Base-by-base conservation (phyloP, 768 basidiomycete genomes). In the Leccinum incarnatum region DNA sequence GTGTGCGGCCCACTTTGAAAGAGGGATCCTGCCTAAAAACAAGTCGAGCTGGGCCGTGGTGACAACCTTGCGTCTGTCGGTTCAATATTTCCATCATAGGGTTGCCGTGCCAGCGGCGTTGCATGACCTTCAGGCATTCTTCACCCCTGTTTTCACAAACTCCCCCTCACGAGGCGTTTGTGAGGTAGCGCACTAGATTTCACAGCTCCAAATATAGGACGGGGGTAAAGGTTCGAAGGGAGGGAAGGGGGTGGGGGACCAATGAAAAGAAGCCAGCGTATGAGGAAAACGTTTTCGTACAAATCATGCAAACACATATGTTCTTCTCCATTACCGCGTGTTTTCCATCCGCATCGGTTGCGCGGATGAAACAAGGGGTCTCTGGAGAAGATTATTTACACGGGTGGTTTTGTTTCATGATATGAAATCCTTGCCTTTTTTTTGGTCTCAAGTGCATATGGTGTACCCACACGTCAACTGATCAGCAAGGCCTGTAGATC, bases 291-390 rank as follows among this genome's bases (percentile, higher is more conserved):
- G n/a, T 47, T 34, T 48, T n/a, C 37, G 29, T n/a, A 32, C 51
- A 29, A 51, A 30, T 37, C 27, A 10, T 49, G 47, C 45, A 25
- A 34, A 47, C 50, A 42, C 58, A 47, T 19, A 32, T 34, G 32
- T 29, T 29, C 19, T 10, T 12, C 63, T 9, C 51, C 19, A 42
- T 40, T 32, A 42, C 55, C 59, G 53, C 53, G 25, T 52, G 55
- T 57, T 56, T 57, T 52, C 56, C 45, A 48, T 51, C 49, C 58
- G 27, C 45, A 42, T 54, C 51, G 49, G 57, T 48, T 62, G 60
- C 42, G 58, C 51, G 55, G 42, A 49, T 64, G 65, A 69, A 69
- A 69, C 64, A 57, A 55, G 67, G 63, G 58, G 10, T n/a, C 14
- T n/a, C 40, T 46, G 21, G 45, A 54, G 36, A 37, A 36, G 29